Percentiles rank a stretch among this genome's conserved stretches.
These are phyloP conservation scores for Saccharomycopsis babjevae DNA, from an alignment of 805 yeast genomes.

Conservation along the genomic window DNA sequence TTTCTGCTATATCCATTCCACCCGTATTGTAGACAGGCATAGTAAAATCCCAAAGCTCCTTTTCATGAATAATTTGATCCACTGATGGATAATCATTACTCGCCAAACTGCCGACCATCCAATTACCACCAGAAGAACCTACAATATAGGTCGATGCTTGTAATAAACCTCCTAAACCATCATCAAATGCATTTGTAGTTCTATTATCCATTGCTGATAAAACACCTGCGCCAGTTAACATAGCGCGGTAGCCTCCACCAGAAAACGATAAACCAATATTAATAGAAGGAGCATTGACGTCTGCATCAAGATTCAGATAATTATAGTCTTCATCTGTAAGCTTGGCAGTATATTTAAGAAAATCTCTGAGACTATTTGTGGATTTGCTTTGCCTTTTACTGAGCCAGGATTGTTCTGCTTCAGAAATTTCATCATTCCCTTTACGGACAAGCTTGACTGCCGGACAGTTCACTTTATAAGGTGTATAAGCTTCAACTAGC, in stretches of 20 bases:
- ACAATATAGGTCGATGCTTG: conserved; percentile 43
- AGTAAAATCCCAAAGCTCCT: conserved; percentile 10
- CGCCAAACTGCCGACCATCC: conserved; percentile 44
- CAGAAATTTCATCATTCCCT: conserved; percentile 30
- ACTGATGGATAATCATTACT: conserved; percentile 28
- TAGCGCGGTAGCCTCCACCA: conserved; percentile 54
- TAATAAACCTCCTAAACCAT: conserved; percentile 39
- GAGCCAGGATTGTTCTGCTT: conserved; percentile 44
- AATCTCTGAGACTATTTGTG: conserved; percentile 34
- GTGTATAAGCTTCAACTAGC: conserved; percentile 15
- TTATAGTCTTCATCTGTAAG: conserved; percentile 30
- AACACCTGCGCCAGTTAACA: conserved; percentile 52
- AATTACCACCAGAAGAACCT: conserved; percentile 56
- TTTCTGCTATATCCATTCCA: conserved; percentile 41
- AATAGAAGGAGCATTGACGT: conserved; percentile 31
- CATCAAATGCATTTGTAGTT: conserved; percentile 26
- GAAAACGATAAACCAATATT: conserved; percentile 43
- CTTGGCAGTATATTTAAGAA: conserved; percentile 30
- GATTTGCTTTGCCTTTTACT: conserved; percentile 36
- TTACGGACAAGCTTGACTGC: conserved; percentile 28
- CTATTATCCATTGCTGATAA: conserved; percentile 41
- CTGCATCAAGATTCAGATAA: conserved; percentile 33
- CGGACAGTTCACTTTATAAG: conserved; percentile 48
- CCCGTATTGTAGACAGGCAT: conserved; percentile 4
- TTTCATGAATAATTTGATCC: conserved; percentile 22